A percentile compares a stretch with the other conserved stretches of the same genome.
Evolutionary conservation across 2,329 filamentous ascomycete species (phyloP).

Genomic region (Microdochium nivale): DNA sequence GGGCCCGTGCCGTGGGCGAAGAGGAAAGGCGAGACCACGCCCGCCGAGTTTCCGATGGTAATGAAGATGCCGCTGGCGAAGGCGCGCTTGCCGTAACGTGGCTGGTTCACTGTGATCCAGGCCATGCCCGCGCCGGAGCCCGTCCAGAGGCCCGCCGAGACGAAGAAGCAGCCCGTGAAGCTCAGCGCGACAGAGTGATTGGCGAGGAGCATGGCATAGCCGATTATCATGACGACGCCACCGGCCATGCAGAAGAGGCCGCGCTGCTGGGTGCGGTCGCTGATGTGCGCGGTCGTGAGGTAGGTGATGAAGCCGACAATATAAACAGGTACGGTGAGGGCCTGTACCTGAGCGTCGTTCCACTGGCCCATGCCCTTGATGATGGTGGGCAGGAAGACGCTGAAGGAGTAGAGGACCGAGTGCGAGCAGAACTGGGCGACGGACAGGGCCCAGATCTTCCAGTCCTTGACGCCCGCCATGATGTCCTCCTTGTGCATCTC

Average conservation of each 20-base stretch:
- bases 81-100: slow-evolving; percentile 56
- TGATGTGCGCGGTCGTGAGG: slow-evolving; percentile 62
- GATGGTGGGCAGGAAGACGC: slow-evolving; percentile 80
- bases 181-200: slow-evolving; percentile 46
- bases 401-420: slow-evolving; percentile 79
- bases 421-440: slow-evolving; percentile 83
- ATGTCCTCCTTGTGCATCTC: slow-evolving; percentile 39
- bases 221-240: slow-evolving; percentile 46
- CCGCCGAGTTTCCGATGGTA: slow-evolving; percentile 52
- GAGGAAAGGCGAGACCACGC: slow-evolving; percentile 54
- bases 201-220: slow-evolving; percentile 61
- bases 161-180: slow-evolving; percentile 54
- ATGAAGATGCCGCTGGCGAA: slow-evolving; percentile 53
- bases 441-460: slow-evolving; percentile 66
- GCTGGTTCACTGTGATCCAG: slow-evolving; percentile 46
- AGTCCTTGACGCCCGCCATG: slow-evolving; percentile 50
- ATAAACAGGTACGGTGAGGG: slow-evolving; percentile 73
- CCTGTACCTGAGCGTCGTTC: slow-evolving; percentile 59
- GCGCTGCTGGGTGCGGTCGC: slow-evolving; percentile 53
- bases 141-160: slow-evolving; percentile 51
- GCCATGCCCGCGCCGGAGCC: slow-evolving; percentile 24
- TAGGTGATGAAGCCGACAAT: slow-evolving; percentile 66
- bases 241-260: slow-evolving; percentile 43
- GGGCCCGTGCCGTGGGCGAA: slow-evolving; percentile 35
- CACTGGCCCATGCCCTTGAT: slow-evolving; percentile 69